Conservation (phyloP, 371 early-diverging fungal species). For the Mucor lusitanicus region DNA sequence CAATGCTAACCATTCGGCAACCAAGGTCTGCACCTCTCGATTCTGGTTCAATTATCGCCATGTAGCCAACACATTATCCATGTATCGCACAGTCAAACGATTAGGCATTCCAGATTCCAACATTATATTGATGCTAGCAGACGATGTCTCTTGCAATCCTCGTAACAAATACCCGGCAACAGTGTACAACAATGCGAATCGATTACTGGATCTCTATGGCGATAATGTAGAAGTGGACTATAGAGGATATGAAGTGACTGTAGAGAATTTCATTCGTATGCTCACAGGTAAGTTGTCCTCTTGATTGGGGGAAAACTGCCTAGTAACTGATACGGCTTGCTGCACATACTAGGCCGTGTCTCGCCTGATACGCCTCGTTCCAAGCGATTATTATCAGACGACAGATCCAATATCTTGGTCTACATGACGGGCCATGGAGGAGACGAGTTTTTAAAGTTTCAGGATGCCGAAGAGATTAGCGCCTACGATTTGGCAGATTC, state of each 20-base stretch:
- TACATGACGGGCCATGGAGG: slow-evolving; percentile 99
- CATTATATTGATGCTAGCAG: slow-evolving; percentile 97
- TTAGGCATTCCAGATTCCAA: slow-evolving; percentile 97
- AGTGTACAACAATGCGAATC: slow-evolving; percentile 87
- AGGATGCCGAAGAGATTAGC: slow-evolving; percentile 95
- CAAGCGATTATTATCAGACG: slow-evolving; percentile 92
- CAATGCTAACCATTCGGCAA: no score
- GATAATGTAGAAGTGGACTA: slow-evolving; percentile 97
- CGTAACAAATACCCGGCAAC: slow-evolving; percentile 92
- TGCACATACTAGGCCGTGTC: slow-evolving; percentile 52
- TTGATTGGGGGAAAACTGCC: no score
- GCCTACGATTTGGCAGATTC: slow-evolving; percentile 94
- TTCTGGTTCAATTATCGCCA: no score
- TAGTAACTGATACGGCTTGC: no score
- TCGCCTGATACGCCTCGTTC: slow-evolving; percentile 81
- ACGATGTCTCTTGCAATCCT: slow-evolving; percentile 96
- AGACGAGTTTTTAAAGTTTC: slow-evolving; percentile 96
- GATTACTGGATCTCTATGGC: slow-evolving; percentile 87
- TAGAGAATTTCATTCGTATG: slow-evolving; percentile 94
- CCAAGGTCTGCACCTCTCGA: no score
- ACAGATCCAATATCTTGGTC: slow-evolving; percentile 90
- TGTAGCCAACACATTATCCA: slow-evolving; percentile 85
- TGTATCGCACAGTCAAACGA: slow-evolving; percentile 97
- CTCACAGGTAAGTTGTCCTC: slow-evolving; percentile 69
- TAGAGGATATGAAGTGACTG: slow-evolving; percentile 97